Evolutionary conservation across 768 basidiomycete genomes (phyloP), one percentile per base, ranked within the genome.

Genomic region (Candolleomyces aberdarensis): DNA sequence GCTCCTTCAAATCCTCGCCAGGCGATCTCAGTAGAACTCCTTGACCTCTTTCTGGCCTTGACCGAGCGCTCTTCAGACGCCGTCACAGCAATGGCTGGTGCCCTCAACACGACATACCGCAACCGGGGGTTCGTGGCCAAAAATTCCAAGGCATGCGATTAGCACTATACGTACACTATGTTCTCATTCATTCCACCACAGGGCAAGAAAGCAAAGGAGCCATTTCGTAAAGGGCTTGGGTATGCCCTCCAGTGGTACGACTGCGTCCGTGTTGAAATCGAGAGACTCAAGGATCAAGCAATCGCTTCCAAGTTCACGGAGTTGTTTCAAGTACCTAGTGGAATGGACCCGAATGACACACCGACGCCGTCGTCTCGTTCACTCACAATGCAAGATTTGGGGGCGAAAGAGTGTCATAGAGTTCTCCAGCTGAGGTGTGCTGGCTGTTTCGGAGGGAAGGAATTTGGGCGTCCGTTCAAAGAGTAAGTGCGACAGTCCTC

Each of bases 221-320:
- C 70, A 5, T 71, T 69, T 43, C 64, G 67, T 8, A 53, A 57
- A 19, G 62, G 67, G 5, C 32, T 71, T 9, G 64, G 64, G 1
- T 59, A 68, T 56, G 67, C 67, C 1, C 47, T 64, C 11, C 69
- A 68, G 41, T 71, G 70, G 70, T 66, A 67, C 39, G 67, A 71
- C 49, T 47, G 48, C 11, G 59, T 71, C 0, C 51, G 49, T 1
- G 51, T 64, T 11, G 13, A 58, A 15, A 39, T 71, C 8, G 65
- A 68, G 14, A 32, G 59, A 13, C 31, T 26, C 0, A 44, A 66
- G 8, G 39, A 53, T 9, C 19, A 40, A 8, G 44, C 61, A 14
- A 40, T 60, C 9, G 44, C 44, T 5, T 15, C 44, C 15, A 46
- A 31, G 59, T 17, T 46, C 41, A 9, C 58, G 60, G 44, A 17